Conservation (phyloP, 306 rosid genomes). For the Prunus kanzakura region DNA sequence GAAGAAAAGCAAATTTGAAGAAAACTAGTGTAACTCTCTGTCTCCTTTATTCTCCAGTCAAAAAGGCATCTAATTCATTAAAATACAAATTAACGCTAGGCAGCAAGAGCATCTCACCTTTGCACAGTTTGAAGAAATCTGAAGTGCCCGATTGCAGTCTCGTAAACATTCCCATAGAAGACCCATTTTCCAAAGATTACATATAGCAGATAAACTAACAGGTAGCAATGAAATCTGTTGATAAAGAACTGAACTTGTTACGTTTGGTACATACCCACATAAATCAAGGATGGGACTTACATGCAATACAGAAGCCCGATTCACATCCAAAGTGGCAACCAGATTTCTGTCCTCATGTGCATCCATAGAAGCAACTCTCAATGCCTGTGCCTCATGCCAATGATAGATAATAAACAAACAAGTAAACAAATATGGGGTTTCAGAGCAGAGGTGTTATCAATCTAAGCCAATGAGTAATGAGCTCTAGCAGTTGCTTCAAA, state of each 20-base stretch:
- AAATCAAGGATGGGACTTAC: conserved; percentile 34
- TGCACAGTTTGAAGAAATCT: conserved; percentile 59
- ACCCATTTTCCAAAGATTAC: conserved; percentile 58
- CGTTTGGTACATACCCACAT: background rate
- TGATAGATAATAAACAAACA: background rate
- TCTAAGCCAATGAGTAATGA: no score
- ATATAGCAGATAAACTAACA: background rate
- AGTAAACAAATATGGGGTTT: no score
- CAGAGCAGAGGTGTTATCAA: no score
- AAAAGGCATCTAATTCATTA: background rate
- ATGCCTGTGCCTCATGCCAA: conserved; percentile 44
- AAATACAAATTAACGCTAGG: background rate
- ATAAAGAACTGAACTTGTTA: background rate
- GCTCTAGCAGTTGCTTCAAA: background rate
- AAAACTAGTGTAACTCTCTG: no score
- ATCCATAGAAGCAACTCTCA: conserved; percentile 63
- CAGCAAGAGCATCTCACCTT: conserved; percentile 49
- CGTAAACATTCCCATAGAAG: conserved; percentile 57
- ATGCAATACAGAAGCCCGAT: conserved; percentile 77
- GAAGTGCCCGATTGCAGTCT: conserved; percentile 77
- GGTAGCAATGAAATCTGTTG: background rate
- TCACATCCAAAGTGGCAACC: conserved; percentile 60
- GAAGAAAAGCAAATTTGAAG: no score
- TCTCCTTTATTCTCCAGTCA: background rate
- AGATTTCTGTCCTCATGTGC: conserved; percentile 51